Base-by-base conservation (phyloP, 1,284 basidiomycete genomes). In the Papiliotrema laurentii region DNA sequence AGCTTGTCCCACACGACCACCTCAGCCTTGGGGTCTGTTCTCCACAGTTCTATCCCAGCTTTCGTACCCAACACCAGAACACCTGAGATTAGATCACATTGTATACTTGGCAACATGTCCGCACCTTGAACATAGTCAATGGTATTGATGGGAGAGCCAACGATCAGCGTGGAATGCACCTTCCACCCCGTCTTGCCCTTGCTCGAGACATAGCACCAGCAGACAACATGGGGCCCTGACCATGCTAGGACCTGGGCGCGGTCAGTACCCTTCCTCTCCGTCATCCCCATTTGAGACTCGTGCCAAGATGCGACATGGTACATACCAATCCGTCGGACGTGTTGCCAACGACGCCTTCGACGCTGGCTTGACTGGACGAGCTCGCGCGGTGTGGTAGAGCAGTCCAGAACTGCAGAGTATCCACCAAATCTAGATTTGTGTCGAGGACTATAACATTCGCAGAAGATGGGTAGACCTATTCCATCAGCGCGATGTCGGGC, bases 1-100 rank as follows among this genome's bases (percentile, higher is more conserved):
- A 66, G 21, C 21, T 62, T 58, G 43, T 72, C 67, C 70, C 70
- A 72, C 5, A 72, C 66, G 3, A 66, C 61, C 5, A 72, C 56
- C 3, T 59, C 63, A 5, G 62, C 55, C 4, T 51, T 47, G 2
- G 56, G 54, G 27, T 69, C 58, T 28, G 54, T 58, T 3, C 51
- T 47, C 70, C 70, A 72, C 16, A 64, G 42, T 50, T 72, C 68
- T 1, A 71, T 54, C 1, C 68, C 70, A 21, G 39, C 43, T 26
- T 47, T 19, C 0, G 68, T 69, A 2, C 67, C 68, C 0, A 69
- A 42, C 0, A 54, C 59, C 0, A 69, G 49, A 5, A 46, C 55
- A 5, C 68, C 69, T 63, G 26, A 5, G 6, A 1, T 28, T 27
- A 52, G 53, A 40, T 16, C 10, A 4, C 14, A 25, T 37, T 19